A percentile compares a stretch with the other conserved stretches of the same genome.
Conservation (phyloP, 768 basidiomycete genomes). For the Pleurotus eryngii region DNA sequence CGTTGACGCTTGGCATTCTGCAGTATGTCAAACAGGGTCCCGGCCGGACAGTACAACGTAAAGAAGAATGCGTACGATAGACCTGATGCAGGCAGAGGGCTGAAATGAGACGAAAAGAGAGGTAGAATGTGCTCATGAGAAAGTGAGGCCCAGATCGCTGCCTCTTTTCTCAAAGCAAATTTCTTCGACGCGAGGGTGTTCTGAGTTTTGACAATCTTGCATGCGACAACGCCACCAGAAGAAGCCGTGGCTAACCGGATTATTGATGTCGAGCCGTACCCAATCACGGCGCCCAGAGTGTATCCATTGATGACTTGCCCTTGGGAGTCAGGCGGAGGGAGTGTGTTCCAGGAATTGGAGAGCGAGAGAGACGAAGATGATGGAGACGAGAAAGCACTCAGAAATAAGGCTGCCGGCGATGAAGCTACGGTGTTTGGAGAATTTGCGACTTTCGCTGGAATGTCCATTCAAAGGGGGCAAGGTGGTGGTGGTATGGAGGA, state of each 20-base stretch:
- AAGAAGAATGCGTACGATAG: conserved; percentile 71
- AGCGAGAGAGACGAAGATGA: conserved; percentile 73
- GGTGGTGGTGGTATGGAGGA: too few relatives aligned
- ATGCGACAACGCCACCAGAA: conserved; percentile 69
- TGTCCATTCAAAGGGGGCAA: neutral
- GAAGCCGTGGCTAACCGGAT: conserved; percentile 66
- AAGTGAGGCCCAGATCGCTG: conserved; percentile 68
- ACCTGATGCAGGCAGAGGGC: conserved; percentile 32
- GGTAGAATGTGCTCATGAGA: conserved; percentile 87
- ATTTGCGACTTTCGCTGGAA: neutral
- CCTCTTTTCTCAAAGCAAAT: conserved; percentile 57
- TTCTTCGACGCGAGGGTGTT: conserved; percentile 46
- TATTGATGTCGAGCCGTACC: conserved; percentile 78
- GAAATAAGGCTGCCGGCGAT: conserved; percentile 1
- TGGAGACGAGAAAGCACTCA: conserved; percentile 40
- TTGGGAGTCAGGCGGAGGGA: conserved; percentile 56
- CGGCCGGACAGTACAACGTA: conserved; percentile 80
- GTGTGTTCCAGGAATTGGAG: conserved; percentile 42
- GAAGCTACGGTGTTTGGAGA: neutral
- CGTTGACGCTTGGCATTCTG: conserved; percentile 27
- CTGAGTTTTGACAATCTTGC: conserved; percentile 77
- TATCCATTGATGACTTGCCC: conserved; percentile 70
- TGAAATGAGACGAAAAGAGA: conserved; percentile 48
- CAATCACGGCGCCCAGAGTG: conserved; percentile 71
- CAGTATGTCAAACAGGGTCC: conserved; percentile 81